Evolutionary conservation across 805 yeast genomes (phyloP), one percentile per base, ranked within the genome.

Genomic region (Jamesozyma gamospora): DNA sequence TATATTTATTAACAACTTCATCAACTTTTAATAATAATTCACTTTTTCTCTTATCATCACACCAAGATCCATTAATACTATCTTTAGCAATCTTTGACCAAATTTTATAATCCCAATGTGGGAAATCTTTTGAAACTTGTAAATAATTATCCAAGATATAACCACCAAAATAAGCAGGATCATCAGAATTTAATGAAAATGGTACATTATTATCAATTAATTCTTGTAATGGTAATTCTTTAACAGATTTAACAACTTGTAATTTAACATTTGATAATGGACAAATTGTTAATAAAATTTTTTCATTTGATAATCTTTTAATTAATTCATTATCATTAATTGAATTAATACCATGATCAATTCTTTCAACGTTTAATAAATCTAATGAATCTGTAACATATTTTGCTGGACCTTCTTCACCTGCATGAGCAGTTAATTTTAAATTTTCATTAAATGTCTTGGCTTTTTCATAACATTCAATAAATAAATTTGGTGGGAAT

Each of bases 91-190:
- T 75, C 39, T 51, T 58, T 36, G 67, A 65, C 92, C 92, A 84
- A 34, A 75, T 72, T 13, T 69, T 62, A 41, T 70, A 53, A 34
- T 71, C 64, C 62, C 84, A 77, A 4, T 77, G 77, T 32, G 60
- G 59, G 59, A 83, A 83, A 46, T 71, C 67, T 39, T 73, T 66
- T 45, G 82, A 82, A 24, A 82, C 83, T 28, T 71, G 72, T 25
- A 72, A 54, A 58, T 82, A 83, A 60, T 82, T 83, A 54, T 83
- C 90, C 47, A 83, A 63, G 47, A 82, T 75, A 60, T 82, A 82
- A n/a, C 86, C 90, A 35, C 90, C 90, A 55, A 83, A 83, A 57
- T 83, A 83, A 3, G 92, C 83, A 30, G 87, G 87, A 55, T 79
- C 87, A 55, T 79, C 86, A 3, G 83, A 76, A 60, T 84, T 84